These are phyloP conservation scores for Suhomyces maxii DNA, from an alignment of 1,139 yeast genomes.

Conservation along the genomic window DNA sequence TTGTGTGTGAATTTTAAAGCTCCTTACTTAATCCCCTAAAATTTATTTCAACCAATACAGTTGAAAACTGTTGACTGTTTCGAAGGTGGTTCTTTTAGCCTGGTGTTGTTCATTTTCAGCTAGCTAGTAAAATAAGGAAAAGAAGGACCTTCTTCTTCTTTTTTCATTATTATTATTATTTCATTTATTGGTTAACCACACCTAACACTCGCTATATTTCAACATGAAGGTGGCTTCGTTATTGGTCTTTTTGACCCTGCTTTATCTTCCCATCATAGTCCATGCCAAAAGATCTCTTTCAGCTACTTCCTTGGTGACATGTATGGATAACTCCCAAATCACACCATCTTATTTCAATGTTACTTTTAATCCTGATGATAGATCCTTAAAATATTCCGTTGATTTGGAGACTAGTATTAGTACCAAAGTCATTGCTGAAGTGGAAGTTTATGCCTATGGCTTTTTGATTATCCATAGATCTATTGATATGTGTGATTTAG, in stretches of 20 bases:
- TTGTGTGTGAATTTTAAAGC: neutral
- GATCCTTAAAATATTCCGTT: slow-evolving; percentile 59
- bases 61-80: no score
- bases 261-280: slow-evolving; percentile 6
- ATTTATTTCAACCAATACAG: no score
- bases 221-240: slow-evolving; percentile 2
- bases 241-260: slow-evolving; percentile 6
- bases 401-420: slow-evolving; percentile 62
- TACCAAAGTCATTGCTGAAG: slow-evolving; percentile 57
- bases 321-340: slow-evolving; percentile 67
- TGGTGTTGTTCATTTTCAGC: neutral
- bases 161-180: no score
- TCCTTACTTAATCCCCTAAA: neutral
- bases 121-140: no score
- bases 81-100: neutral
- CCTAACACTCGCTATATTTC: neutral
- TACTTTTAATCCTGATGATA: slow-evolving; percentile 63
- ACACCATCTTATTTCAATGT: slow-evolving; percentile 68
- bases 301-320: slow-evolving; percentile 71
- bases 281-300: slow-evolving; percentile 42
- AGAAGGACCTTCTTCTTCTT: no score
- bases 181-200: neutral
- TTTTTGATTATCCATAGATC: slow-evolving; percentile 56
- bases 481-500: slow-evolving; percentile 57
- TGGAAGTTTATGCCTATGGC: slow-evolving; percentile 75